Evolutionary conservation across 805 yeast genomes (phyloP).

Genomic region (Candida berthetii): DNA sequence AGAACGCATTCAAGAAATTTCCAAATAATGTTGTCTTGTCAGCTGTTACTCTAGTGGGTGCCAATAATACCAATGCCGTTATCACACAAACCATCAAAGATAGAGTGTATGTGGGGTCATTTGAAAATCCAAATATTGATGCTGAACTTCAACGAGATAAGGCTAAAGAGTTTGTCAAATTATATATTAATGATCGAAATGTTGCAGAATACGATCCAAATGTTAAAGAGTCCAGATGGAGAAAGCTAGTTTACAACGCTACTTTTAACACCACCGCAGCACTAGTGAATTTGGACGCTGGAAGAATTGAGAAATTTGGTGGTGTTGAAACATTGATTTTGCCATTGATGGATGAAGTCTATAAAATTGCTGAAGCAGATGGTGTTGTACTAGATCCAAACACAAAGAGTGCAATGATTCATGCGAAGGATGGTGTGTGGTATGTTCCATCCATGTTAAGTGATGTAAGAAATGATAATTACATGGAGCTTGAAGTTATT

Average conservation of each 20-base stretch:
- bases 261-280: constrained; percentile 59
- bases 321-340: constrained; percentile 31
- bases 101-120: constrained; percentile 38
- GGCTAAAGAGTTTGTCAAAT: constrained; percentile 35
- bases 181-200: constrained; percentile 41
- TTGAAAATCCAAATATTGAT: constrained; percentile 29
- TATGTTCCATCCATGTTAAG: constrained; percentile 72
- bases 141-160: constrained; percentile 19
- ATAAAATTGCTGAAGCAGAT: constrained; percentile 62
- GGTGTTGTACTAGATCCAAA: constrained; percentile 48
- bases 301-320: constrained; percentile 41
- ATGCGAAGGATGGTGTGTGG: constrained; percentile 51
- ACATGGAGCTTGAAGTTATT: constrained; percentile 67
- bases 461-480: constrained; percentile 58
- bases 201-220: constrained; percentile 33
- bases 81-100: constrained; percentile 44
- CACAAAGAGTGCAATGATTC: constrained; percentile 42
- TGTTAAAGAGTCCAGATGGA: constrained; percentile 51
- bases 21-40: constrained; percentile 48
- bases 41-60: constrained; percentile 59
- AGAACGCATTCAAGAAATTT: constrained; percentile 40
- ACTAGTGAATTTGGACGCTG: constrained; percentile 52
- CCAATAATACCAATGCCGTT: constrained; percentile 38
- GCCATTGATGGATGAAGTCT: constrained; percentile 67
- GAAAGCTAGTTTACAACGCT: constrained; percentile 66